Conservation (phyloP, 108 stramenopile genomes). For the Cyclotella kingstonii region DNA sequence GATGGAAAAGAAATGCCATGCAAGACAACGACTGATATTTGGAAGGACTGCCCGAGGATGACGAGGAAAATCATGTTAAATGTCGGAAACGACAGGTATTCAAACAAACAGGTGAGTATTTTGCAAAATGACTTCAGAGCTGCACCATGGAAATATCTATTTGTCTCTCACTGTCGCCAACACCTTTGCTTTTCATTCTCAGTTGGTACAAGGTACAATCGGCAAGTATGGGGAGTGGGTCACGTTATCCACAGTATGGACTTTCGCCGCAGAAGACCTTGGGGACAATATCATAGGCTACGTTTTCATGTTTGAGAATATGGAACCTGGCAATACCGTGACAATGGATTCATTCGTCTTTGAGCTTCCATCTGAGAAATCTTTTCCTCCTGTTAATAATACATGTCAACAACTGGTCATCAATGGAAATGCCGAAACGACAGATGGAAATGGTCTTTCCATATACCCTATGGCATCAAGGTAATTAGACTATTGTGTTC, state of each 20-base stretch:
- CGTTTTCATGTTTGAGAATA: conserved; percentile 43
- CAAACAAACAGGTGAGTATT: not conserved
- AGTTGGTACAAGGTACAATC: conserved; percentile 13
- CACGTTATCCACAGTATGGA: conserved; percentile 34
- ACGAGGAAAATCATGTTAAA: conserved; percentile 18
- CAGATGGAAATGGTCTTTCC: not conserved
- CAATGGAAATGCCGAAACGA: conserved; percentile 47
- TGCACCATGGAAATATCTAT: too few species aligned
- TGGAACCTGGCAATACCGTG: conserved; percentile 38
- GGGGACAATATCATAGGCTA: conserved; percentile 30
- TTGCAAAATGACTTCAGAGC: too few species aligned
- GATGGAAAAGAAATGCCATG: conserved; percentile 23
- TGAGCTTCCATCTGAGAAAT: conserved; percentile 43
- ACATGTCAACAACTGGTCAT: conserved; percentile 46
- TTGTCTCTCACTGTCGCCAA: not conserved
- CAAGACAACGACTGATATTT: conserved; percentile 1
- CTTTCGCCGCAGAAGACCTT: conserved; percentile 26
- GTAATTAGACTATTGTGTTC: too few species aligned
- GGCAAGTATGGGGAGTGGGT: conserved; percentile 51
- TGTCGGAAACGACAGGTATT: conserved; percentile 11
- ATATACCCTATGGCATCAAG: conserved; percentile 11
- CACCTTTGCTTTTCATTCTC: not conserved
- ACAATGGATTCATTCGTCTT: conserved; percentile 47
- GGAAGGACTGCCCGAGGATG: conserved; percentile 21
- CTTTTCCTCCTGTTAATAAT: conserved; percentile 30